These are phyloP conservation scores for Exophiala aquamarina DNA, from an alignment of 2,329 filamentous ascomycete species.

Conservation along the genomic window DNA sequence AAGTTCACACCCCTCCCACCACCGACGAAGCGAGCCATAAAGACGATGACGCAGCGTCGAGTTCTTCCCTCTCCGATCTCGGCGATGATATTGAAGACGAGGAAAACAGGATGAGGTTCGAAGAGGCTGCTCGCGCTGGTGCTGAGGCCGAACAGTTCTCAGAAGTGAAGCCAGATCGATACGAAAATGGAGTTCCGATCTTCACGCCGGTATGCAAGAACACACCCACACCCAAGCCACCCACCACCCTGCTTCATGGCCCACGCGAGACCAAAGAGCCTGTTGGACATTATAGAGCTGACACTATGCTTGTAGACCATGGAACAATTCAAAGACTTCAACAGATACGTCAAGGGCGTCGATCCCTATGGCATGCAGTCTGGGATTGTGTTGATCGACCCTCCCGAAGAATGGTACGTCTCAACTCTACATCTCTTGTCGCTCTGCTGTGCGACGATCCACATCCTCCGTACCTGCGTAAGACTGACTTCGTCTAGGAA, in stretches of 20 bases:
- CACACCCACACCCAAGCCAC: not conserved
- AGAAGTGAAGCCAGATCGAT: conserved; percentile 81
- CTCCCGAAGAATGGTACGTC: conserved; percentile 85
- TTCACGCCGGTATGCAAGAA: conserved; percentile 74
- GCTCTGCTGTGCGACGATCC: not conserved
- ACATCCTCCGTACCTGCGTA: not conserved
- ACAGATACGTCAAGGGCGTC: conserved; percentile 84
- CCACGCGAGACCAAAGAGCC: too few species aligned
- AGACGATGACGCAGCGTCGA: conserved; percentile 41
- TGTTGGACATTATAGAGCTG: too few species aligned
- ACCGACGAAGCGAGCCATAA: conserved; percentile 36
- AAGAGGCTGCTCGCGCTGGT: conserved; percentile 29
- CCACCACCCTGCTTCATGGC: too few species aligned
- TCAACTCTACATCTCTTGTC: not conserved
- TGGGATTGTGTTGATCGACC: conserved; percentile 93
- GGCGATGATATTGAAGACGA: conserved; percentile 27
- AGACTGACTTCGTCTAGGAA: conserved; percentile 15
- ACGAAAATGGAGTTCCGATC: conserved; percentile 81
- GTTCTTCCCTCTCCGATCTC: conserved; percentile 30
- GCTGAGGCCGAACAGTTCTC: conserved; percentile 65
- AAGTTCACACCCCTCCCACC: conserved; percentile 29
- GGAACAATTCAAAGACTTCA: conserved; percentile 73
- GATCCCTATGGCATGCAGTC: conserved; percentile 96
- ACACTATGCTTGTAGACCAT: conserved; percentile 59
- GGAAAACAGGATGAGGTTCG: conserved; percentile 28